Evolutionary conservation across 2,329 filamentous ascomycete genomes (phyloP).

Genomic region (Hymenoscyphus salicellus): DNA sequence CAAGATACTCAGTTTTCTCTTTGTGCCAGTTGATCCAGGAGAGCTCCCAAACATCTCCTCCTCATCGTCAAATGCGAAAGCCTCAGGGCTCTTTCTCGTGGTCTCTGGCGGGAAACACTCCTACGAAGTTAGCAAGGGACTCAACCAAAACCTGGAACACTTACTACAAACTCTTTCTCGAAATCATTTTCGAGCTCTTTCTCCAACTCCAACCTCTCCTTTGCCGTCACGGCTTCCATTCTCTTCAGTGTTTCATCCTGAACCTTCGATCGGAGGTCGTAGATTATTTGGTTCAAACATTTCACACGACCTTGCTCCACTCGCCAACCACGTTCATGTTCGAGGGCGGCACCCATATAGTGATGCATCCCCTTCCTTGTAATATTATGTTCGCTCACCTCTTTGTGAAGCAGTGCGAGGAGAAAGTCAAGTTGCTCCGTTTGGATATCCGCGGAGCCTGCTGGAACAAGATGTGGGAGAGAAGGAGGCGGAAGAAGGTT

Average conservation of each 20-base stretch:
- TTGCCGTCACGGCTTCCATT: background rate
- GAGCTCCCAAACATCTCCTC: background rate
- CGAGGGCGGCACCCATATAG: background rate
- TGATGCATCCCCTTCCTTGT: background rate
- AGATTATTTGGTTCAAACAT: background rate
- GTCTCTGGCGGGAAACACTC: background rate
- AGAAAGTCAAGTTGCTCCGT: background rate
- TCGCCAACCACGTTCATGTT: background rate
- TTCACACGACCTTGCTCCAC: background rate
- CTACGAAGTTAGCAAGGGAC: background rate
- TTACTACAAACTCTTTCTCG: background rate
- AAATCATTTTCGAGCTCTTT: background rate
- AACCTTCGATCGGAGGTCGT: background rate
- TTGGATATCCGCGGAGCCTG: background rate
- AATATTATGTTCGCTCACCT: background rate
- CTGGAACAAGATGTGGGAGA: background rate
- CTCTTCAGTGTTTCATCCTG: background rate
- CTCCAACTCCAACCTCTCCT: background rate
- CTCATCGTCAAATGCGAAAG: background rate
- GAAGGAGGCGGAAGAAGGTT: background rate
- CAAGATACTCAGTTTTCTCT: background rate
- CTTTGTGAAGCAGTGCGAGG: background rate
- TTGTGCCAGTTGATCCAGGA: background rate
- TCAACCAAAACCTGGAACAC: background rate
- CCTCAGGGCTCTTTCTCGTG: background rate